phyloP scores from a whole-genome alignment of 345 rosid genomes.

The Passiflora organensis region DNA sequence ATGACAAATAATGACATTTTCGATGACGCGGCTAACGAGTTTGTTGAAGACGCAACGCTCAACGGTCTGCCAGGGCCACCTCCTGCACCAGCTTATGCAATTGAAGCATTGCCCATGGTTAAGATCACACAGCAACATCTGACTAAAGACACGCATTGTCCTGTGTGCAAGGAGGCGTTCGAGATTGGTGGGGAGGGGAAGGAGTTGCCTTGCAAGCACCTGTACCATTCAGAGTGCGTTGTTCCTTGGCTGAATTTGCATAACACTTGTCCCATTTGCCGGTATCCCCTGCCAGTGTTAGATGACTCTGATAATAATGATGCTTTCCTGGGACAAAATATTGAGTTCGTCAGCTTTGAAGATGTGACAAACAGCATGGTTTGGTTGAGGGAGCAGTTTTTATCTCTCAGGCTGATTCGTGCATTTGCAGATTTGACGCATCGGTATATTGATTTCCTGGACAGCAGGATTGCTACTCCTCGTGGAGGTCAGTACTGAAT shows the following conservation, averaged over 20 bases:
- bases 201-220: conserved; percentile 63
- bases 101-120: conserved; percentile 47
- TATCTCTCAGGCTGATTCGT: conserved; percentile 30
- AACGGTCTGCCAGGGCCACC: conserved; percentile 42
- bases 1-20: not conserved
- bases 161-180: conserved; percentile 74
- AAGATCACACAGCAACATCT: conserved; percentile 29
- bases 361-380: conserved; percentile 18
- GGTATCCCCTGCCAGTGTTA: conserved; percentile 32
- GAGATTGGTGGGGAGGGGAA: conserved; percentile 43
- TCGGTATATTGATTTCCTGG: conserved; percentile 14
- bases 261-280: conserved; percentile 76
- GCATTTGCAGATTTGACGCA: conserved; percentile 32
- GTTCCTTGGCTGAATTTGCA: conserved; percentile 65
- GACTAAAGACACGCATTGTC: conserved; percentile 39
- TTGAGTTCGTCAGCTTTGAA: conserved; percentile 12
- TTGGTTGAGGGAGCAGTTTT: conserved; percentile 28
- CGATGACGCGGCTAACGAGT: conserved; percentile 2
- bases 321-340: conserved; percentile 1
- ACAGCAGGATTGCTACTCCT: conserved; percentile 10
- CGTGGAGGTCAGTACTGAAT: conserved; percentile 24
- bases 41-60: conserved; percentile 15
- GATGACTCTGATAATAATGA: conserved; percentile 10
- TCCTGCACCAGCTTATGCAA: conserved; percentile 34
- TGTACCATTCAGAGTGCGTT: conserved; percentile 65